Conservation (phyloP, 2,329 filamentous ascomycete species). For the Fusarium liriodendri region DNA sequence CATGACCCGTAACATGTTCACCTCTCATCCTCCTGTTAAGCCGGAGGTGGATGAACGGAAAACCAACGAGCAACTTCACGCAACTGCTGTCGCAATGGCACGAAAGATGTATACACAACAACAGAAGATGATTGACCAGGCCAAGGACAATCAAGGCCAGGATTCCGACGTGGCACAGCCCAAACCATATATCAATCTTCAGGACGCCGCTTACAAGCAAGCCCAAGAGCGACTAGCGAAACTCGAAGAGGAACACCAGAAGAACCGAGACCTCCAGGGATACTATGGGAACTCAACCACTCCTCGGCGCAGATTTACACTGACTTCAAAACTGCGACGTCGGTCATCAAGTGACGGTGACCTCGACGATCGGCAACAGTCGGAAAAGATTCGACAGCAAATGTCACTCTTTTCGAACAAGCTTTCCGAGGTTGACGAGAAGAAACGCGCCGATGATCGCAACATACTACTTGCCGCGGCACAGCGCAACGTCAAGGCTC, state of each 20-base stretch:
- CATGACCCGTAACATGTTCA: constrained; percentile 81
- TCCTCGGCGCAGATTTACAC: constrained; percentile 57
- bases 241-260: constrained; percentile 77
- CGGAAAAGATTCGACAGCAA: constrained; percentile 78
- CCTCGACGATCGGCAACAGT: constrained; percentile 74
- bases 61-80: constrained; percentile 77
- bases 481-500: constrained; percentile 85
- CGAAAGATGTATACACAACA: constrained; percentile 84
- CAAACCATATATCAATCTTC: constrained; percentile 72
- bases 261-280: constrained; percentile 73
- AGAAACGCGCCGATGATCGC: constrained; percentile 81
- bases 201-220: constrained; percentile 88
- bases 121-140: constrained; percentile 68
- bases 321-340: constrained; percentile 67
- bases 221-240: constrained; percentile 86
- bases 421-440: constrained; percentile 74
- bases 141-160: constrained; percentile 54
- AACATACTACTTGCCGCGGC: constrained; percentile 81
- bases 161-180: constrained; percentile 55
- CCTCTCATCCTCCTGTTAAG: constrained; percentile 77
- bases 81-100: constrained; percentile 90
- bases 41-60: constrained; percentile 80
- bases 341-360: constrained; percentile 76
- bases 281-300: constrained; percentile 74
- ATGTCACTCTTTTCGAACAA: constrained; percentile 82